Percentiles rank a stretch among this genome's conserved stretches.
Evolutionary conservation across 257 asterid species (phyloP).

Genomic region (Eustoma russellianum): DNA sequence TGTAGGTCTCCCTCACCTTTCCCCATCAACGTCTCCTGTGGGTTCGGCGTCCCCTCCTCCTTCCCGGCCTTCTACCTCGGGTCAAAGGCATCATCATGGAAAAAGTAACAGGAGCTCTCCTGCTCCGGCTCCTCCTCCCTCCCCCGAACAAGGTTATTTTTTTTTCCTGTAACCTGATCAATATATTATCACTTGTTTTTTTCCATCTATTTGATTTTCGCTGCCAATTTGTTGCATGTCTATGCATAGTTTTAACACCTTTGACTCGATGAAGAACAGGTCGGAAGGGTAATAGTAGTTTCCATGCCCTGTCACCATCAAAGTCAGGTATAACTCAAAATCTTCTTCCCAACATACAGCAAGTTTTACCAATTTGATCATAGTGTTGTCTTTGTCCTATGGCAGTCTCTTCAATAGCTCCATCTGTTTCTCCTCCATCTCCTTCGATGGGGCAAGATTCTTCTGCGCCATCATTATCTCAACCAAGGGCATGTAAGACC

Average conservation of each 20-base stretch:
- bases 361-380: conserved; percentile 4
- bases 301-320: conserved; percentile 25
- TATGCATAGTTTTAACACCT: conserved; percentile 18
- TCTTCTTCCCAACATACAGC: neutral
- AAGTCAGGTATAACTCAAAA: conserved; percentile 21
- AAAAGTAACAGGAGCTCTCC: conserved; percentile 26
- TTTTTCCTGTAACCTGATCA: conserved; percentile 15
- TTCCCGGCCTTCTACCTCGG: conserved; percentile 20
- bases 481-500: conserved; percentile 31
- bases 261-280: conserved; percentile 17
- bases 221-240: conserved; percentile 7
- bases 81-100: conserved; percentile 22
- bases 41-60: conserved; percentile 21
- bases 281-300: conserved; percentile 20
- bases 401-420: conserved; percentile 30
- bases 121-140: conserved; percentile 53
- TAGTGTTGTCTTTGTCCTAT: conserved; percentile 10
- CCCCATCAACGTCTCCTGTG: conserved; percentile 28
- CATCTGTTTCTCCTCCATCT: conserved; percentile 23
- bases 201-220: conserved; percentile 9
- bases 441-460: conserved; percentile 24
- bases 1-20: conserved; percentile 44
- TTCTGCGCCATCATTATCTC: conserved; percentile 34
- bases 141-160: conserved; percentile 37
- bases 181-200: neutral